Base-by-base conservation (phyloP, 1,284 basidiomycete species). In the Hemileia vastatrix region DNA sequence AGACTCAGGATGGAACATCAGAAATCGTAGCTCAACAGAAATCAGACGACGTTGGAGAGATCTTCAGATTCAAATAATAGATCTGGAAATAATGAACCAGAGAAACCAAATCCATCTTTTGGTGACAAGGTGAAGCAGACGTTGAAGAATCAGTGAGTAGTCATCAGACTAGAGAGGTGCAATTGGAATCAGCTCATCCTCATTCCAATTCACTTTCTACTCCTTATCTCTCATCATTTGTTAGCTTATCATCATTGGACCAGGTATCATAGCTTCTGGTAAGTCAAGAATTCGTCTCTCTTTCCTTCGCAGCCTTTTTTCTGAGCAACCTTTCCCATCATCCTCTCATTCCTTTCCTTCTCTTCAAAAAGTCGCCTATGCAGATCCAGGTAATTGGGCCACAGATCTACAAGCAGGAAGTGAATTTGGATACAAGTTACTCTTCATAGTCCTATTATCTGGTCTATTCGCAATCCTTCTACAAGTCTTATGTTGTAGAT, bases 381-480 rank as follows among this genome's bases (percentile, higher is more conserved):
- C 24, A 27, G 47, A 49, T 27, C 47, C 47, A 8, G 72, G 71
- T 32, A 72, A 75, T 54, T 74, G 72, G 72, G 71, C 72, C 0
- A 72, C 73, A 32, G 72, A 75, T 53, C 61, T 75, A 21, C 64
- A 70, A 51, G 72, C 72, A 0, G 73, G 76, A 13, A 68, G 70
- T n/a, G 65, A 73, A 33, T 74, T 67, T 40, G 90, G 90, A 0
- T 94, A 92, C 79, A 83, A 84, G 68, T 81, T 94, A 24, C 81
- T 95, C 43, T 92, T 92, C 72, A 81, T 93, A 54, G 85, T 95
- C 8, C 80, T 94, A 1, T 72, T 94, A 15, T 82, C 91, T 0
- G 88, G 89, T 18, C 70, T 92, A n/a, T 85, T 90, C 60, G 91
- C 89, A 8, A 83, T 87, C 1, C 81, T 87, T 62, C 79, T 90